A percentile compares a stretch with the other conserved stretches of the same genome.
Evolutionary conservation across 1,284 basidiomycete species (phyloP).

Genomic region (Salmacisia buchloeana): DNA sequence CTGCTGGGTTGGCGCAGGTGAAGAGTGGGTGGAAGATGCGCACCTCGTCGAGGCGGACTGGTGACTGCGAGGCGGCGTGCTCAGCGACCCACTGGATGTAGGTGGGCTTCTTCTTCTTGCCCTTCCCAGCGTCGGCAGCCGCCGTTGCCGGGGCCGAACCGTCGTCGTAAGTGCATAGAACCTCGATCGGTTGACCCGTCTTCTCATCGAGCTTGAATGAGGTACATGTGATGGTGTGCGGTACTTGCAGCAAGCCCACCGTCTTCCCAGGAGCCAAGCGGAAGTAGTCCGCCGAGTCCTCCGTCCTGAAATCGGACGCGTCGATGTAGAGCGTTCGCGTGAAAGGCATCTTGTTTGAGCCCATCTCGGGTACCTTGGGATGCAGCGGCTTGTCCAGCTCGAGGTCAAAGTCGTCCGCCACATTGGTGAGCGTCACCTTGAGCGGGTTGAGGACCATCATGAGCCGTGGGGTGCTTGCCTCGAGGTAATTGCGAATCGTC

Average conservation of each 20-base stretch:
- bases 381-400: conserved; percentile 88
- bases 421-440: conserved; percentile 70
- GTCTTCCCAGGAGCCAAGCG: conserved; percentile 94
- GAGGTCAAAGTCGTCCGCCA: conserved; percentile 76
- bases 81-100: conserved; percentile 98
- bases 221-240: conserved; percentile 86
- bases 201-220: conserved; percentile 65
- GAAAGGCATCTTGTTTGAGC: conserved; percentile 76
- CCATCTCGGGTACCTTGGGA: conserved; percentile 85
- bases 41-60: conserved; percentile 79
- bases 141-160: conserved; percentile 9
- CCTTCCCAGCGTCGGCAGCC: conserved; percentile 3
- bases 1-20: conserved; percentile 83
- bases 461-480: conserved; percentile 78
- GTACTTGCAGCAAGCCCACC: conserved; percentile 93
- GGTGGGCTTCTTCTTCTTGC: conserved; percentile 72
- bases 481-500: conserved; percentile 79
- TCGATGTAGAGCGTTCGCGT: conserved; percentile 90
- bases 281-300: conserved; percentile 94
- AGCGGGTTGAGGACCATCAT: conserved; percentile 89
- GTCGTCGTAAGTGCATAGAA: conserved; percentile 71
- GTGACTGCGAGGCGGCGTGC: conserved; percentile 69
- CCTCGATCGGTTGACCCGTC: conserved; percentile 63
- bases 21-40: conserved; percentile 89
- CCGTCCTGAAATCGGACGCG: conserved; percentile 81